Evolutionary conservation across 441 rosid genomes (phyloP).

Genomic region (Iberis amara): DNA sequence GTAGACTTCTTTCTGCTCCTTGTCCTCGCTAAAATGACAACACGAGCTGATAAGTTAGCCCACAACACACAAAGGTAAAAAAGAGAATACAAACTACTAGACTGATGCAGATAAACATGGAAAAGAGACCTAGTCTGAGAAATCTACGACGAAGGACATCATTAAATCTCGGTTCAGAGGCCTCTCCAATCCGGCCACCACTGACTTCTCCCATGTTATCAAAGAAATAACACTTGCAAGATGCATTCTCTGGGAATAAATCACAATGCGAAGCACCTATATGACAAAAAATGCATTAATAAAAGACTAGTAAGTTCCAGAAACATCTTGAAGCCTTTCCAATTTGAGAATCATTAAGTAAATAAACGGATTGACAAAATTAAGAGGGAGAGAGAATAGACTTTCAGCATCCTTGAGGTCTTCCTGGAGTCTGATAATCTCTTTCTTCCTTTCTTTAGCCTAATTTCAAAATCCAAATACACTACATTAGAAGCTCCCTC

Average conservation of each 20-base stretch:
- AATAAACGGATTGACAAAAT: neutral
- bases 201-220: conserved; percentile 57
- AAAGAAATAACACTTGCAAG: conserved; percentile 84
- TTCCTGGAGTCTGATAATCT: conserved; percentile 55
- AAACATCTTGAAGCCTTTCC: conserved; percentile 12
- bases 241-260: conserved; percentile 50
- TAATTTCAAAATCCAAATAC: conserved; percentile 29
- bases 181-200: conserved; percentile 32
- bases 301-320: neutral
- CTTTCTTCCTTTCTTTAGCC: conserved; percentile 80
- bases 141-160: conserved; percentile 73
- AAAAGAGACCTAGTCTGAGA: conserved; percentile 59
- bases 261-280: conserved; percentile 55
- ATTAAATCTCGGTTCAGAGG: conserved; percentile 47
- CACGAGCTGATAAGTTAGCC: conserved; percentile 14
- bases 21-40: conserved; percentile 43
- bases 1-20: conserved; percentile 37
- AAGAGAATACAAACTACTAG: neutral
- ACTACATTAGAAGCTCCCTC: conserved; percentile 2
- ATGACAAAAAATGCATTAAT: neutral
- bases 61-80: conserved; percentile 7
- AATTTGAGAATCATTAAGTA: conserved; percentile 2
- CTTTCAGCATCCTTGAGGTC: conserved; percentile 81
- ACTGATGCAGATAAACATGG: neutral
- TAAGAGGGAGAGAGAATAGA: conserved; percentile 1